A percentile compares a stretch with the other conserved stretches of the same genome.
phyloP scores from a whole-genome alignment of 805 yeast species.

The Torulaspora microellipsoides region DNA sequence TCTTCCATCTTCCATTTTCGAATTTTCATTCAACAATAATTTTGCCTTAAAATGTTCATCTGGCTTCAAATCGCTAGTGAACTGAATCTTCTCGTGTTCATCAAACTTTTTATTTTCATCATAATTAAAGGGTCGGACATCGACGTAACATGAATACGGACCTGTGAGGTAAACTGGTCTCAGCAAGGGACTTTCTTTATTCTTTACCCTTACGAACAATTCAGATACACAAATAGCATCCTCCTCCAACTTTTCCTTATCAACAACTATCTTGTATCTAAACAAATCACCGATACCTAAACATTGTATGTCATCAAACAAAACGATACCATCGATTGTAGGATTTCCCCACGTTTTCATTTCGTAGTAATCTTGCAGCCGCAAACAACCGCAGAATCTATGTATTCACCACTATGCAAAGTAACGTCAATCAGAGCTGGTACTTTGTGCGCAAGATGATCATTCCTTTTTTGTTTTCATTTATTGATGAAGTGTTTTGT shows the following conservation, averaged over 20 bases:
- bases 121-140: constrained; percentile 66
- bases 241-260: constrained; percentile 14
- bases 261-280: constrained; percentile 25
- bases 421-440: too few species aligned
- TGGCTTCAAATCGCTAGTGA: constrained; percentile 58
- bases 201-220: constrained; percentile 51
- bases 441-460: too few species aligned
- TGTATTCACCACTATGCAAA: too few species aligned
- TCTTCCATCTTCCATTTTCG: constrained; percentile 25
- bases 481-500: too few species aligned
- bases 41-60: constrained; percentile 61
- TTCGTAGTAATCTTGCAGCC: neutral
- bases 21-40: constrained; percentile 45
- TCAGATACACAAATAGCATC: constrained; percentile 11
- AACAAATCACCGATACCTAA: constrained; percentile 30
- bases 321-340: constrained; percentile 13
- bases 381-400: too few species aligned
- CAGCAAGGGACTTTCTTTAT: constrained; percentile 64
- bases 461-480: too few species aligned
- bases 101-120: constrained; percentile 42
- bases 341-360: constrained; percentile 5
- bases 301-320: constrained; percentile 21
- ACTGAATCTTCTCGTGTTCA: constrained; percentile 39
- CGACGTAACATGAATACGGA: constrained; percentile 82
- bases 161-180: constrained; percentile 86